Base-by-base conservation (phyloP, 2,329 filamentous ascomycete genomes). In the Calonectria naviculata region DNA sequence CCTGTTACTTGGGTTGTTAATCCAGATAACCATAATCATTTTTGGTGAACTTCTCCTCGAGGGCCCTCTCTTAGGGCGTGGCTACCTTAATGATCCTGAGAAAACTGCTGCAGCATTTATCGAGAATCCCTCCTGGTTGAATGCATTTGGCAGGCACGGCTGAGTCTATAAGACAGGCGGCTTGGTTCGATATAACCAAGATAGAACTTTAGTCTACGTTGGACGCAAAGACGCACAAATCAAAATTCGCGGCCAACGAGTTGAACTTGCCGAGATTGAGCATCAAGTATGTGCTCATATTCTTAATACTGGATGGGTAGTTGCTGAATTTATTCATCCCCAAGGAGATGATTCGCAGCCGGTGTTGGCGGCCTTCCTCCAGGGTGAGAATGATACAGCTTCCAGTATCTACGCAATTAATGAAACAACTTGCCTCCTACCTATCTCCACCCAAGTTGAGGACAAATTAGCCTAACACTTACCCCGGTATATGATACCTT, bases 181-280 rank as follows among this genome's bases (percentile, higher is more conserved):
- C 70, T 78, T 88, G 7, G 87, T 80, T 4, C 77, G 77, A 42
- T 87, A 86, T 36, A 77, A 83, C 41, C 73, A 78, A 0, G 82
- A 87, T 60, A 84, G 84, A 2, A 78, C 76, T 34, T 74, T 88
- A 10, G 73, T 81, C 0, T 87, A 84, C 58, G 74, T 88, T 31
- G 88, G 88, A 41, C 83, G 89, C 12, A 89, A 89, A 71, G 89
- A 91, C 73, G 84, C 84, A 0, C 89, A 91, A 75, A 85, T 91
- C 58, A 91, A 91, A 78, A 79, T 91, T 9, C 84, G 86, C n/a
- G 91, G 91, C 9, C 90, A 87, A 70, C 80, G 89, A 58, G 83
- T 90, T 54, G 91, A 89, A 80, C 82, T 89, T 4, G 75, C 68
- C 1, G 80, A 81, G n/a, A 21, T 79, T 12, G 78, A 78, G 58